Evolutionary conservation across 192 early-diverging fungal species (phyloP).

Genomic region (Coemansia sp.): DNA sequence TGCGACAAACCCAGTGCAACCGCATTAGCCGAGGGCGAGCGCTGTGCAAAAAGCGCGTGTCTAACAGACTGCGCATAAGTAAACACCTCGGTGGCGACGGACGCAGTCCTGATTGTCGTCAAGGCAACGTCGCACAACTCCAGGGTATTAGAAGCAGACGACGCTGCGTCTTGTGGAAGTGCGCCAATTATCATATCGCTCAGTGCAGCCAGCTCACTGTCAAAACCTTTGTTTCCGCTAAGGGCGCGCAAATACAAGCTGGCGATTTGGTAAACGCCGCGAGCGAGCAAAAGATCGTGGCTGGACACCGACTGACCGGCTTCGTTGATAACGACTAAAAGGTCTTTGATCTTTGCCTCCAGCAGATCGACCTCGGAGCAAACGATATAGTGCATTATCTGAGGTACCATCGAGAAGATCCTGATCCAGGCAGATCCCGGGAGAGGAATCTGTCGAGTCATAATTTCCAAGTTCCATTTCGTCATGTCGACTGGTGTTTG

Average conservation of each 20-base stretch:
- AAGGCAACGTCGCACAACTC: constrained; percentile 14
- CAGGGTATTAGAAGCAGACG: neutral
- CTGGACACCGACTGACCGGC: constrained; percentile 15
- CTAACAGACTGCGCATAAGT: constrained; percentile 27
- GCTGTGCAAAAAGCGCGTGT: constrained; percentile 28
- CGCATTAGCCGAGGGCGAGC: constrained; percentile 22
- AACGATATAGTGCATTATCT: constrained; percentile 47
- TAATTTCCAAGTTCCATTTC: constrained; percentile 40
- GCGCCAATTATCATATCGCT: constrained; percentile 16
- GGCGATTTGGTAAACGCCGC: constrained; percentile 27
- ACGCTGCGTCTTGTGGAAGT: constrained; percentile 14
- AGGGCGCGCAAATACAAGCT: constrained; percentile 22
- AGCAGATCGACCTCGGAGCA: constrained; percentile 23
- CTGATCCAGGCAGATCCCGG: constrained; percentile 27
- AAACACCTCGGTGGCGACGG: constrained; percentile 39
- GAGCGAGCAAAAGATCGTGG: constrained; percentile 27
- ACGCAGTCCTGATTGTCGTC: constrained; percentile 17
- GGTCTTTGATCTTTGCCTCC: constrained; percentile 17
- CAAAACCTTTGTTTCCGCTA: constrained; percentile 15
- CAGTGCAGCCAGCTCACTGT: constrained; percentile 22
- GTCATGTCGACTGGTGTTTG: constrained; percentile 29
- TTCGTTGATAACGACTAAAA: constrained; percentile 10
- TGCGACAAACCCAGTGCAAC: constrained; percentile 24
- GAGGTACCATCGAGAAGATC: constrained; percentile 37
- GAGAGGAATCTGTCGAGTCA: constrained; percentile 45